A percentile compares a stretch with the other conserved stretches of the same genome.
Evolutionary conservation across 768 basidiomycete species (phyloP).

Genomic region (Boletus barrowsii): DNA sequence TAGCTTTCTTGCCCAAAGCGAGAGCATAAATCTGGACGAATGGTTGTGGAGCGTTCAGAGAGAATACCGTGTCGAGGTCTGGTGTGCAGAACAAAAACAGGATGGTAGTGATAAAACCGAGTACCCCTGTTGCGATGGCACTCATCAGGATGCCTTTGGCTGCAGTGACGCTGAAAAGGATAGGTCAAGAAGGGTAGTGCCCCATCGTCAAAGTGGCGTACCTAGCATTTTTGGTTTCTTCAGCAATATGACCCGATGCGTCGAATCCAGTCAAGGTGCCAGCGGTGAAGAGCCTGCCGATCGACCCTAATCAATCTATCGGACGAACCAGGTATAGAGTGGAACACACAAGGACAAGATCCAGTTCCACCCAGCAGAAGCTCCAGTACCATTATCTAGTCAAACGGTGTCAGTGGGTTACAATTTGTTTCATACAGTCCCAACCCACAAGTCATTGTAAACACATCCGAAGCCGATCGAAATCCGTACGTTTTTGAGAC

Average conservation of each 20-base stretch:
- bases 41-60: conserved; percentile 81
- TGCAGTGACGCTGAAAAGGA: conserved; percentile 57
- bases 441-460: conserved; percentile 70
- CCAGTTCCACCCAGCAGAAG: conserved; percentile 89
- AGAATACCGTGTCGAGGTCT: conserved; percentile 70
- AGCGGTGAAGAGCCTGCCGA: conserved; percentile 79
- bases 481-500: conserved; percentile 89
- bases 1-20: conserved; percentile 75
- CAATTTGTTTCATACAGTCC: conserved; percentile 26
- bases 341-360: conserved; percentile 71
- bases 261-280: conserved; percentile 91
- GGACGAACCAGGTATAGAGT: not conserved
- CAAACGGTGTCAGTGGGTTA: not conserved
- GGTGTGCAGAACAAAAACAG: conserved; percentile 85
- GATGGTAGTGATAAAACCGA: conserved; percentile 78
- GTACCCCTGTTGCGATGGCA: conserved; percentile 70
- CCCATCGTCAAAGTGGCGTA: conserved; percentile 16
- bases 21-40: conserved; percentile 87
- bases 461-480: conserved; percentile 77
- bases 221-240: conserved; percentile 84
- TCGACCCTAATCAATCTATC: conserved; percentile 28
- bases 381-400: conserved; percentile 85
- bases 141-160: conserved; percentile 80
- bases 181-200: not conserved
- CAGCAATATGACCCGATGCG: conserved; percentile 83